These are phyloP conservation scores for Chrysoporthe puriensis DNA, from an alignment of 2,329 filamentous ascomycete species.

Conservation along the genomic window DNA sequence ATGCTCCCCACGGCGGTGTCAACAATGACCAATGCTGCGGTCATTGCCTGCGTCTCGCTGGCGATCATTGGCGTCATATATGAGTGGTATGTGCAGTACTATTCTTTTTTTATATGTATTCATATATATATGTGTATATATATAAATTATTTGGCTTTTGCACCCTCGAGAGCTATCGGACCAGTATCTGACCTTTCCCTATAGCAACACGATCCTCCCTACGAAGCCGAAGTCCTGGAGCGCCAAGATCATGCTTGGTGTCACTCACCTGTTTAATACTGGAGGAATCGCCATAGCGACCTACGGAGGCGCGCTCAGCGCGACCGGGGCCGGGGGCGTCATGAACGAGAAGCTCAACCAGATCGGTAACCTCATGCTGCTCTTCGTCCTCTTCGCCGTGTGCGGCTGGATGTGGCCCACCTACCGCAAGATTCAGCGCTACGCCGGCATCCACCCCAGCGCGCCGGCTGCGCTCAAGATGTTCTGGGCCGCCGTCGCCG, in stretches of 20 bases:
- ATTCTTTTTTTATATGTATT: too few species aligned
- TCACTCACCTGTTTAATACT: constrained; percentile 33
- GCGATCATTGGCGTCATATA: constrained; percentile 33
- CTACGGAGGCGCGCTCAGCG: constrained; percentile 30
- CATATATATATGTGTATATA: too few species aligned
- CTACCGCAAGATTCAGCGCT: constrained; percentile 24
- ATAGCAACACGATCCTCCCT: constrained; percentile 22
- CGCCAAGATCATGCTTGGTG: constrained; percentile 33
- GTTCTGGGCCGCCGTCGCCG: constrained; percentile 25
- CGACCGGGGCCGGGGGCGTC: constrained; percentile 27
- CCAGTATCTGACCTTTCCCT: constrained; percentile 19
- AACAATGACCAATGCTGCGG: constrained; percentile 36
- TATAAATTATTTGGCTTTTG: neutral
- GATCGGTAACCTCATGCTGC: constrained; percentile 32
- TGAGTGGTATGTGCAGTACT: constrained; percentile 32
- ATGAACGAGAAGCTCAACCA: constrained; percentile 27
- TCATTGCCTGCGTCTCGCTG: constrained; percentile 29
- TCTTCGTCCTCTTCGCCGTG: constrained; percentile 31
- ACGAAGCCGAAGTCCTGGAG: constrained; percentile 14
- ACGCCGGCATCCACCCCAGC: constrained; percentile 27
- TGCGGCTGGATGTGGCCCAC: constrained; percentile 34
- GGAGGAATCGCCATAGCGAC: constrained; percentile 31
- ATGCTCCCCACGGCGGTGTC: constrained; percentile 32
- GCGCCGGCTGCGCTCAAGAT: constrained; percentile 26
- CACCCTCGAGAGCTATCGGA: neutral